Conservation (phyloP, 805 yeast species). For the Metschnikowia henanensis region DNA sequence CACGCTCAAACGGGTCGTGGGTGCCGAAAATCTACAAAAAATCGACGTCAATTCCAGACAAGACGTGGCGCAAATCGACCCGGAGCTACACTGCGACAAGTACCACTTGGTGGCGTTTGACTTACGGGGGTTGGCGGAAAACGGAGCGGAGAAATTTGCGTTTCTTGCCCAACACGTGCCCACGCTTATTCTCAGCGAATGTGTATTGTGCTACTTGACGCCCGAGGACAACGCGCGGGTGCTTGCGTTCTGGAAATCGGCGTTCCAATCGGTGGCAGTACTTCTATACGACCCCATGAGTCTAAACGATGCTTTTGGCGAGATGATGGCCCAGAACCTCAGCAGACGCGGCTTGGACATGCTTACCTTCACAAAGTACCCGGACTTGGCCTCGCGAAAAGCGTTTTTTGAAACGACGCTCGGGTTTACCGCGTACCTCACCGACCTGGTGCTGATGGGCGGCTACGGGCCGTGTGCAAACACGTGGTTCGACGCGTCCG, state of each 20-base stretch:
- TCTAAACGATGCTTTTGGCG: slow-evolving; percentile 61
- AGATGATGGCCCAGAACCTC: slow-evolving; percentile 64
- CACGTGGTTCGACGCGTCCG: slow-evolving; percentile 46
- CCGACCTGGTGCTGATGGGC: slow-evolving; percentile 47
- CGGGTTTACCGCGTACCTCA: slow-evolving; percentile 35
- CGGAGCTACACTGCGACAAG: slow-evolving; percentile 34
- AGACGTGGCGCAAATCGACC: slow-evolving; percentile 23
- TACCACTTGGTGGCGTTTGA: slow-evolving; percentile 61
- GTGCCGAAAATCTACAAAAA: not conserved
- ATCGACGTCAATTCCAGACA: slow-evolving; percentile 17
- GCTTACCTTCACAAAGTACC: slow-evolving; percentile 54
- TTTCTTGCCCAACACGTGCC: slow-evolving; percentile 41
- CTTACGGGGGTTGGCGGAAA: slow-evolving; percentile 38
- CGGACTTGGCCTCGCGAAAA: slow-evolving; percentile 37
- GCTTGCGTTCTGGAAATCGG: slow-evolving; percentile 40
- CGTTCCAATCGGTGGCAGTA: slow-evolving; percentile 31
- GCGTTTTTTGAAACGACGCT: slow-evolving; percentile 23
- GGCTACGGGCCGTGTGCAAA: slow-evolving; percentile 29
- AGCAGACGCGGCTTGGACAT: slow-evolving; percentile 59
- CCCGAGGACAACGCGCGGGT: slow-evolving; percentile 49
- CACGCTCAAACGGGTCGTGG: slow-evolving; percentile 28
- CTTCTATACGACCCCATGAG: slow-evolving; percentile 73
- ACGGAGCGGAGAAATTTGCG: slow-evolving; percentile 11
- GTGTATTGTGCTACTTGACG: slow-evolving; percentile 70
- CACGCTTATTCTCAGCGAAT: slow-evolving; percentile 68